Evolutionary conservation across 345 rosid species (phyloP), one percentile per base, ranked within the genome.

Genomic region (Balakata baccata): DNA sequence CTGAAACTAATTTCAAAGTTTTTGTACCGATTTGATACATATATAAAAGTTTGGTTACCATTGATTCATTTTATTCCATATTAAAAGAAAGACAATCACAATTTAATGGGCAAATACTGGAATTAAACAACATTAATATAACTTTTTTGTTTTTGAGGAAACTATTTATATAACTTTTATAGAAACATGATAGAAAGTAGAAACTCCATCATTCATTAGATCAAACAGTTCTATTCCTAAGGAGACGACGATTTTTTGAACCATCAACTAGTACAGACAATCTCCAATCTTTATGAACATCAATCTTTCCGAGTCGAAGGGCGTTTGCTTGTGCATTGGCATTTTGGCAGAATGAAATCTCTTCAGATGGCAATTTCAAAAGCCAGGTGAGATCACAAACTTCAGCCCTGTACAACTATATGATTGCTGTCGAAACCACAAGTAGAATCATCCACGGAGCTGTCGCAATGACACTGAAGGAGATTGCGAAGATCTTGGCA

Each of bases 361-460:
- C 78, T 18, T 74, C 64, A 20, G 37, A 20, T 0, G 71, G 63
- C 0, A 23, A 69, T 49, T 34, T 49, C 11, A 72, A 4, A 10
- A 80, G 74, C 78, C 80, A 69, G 6, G 72, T 69, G 25, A 80
- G 58, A 62, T 76, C 80, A 60, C 53, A 69, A 51, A 70, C 53
- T 22, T 46, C 20, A 18, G 77, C 70, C 17, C 38, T 75, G 79
- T 71, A 72, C 16, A 80, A 23, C 5, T 68, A 25, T 46, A 72
- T 68, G 63, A 75, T 72, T 13, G 53, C 39, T 7, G 69, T 73
- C 13, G 80, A 64, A 57, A 68, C 58, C 43, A 74, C 72, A 46
- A 70, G 75, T 23, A 57, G 78, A 59, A 70, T n/a, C 25, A 79
- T 58, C 75, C 82, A 74, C 13, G 75, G 78, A 70, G 72, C 52